Evolutionary conservation across 129 eudicot genomes (phyloP).

Genomic region (Tanacetum coccineum): DNA sequence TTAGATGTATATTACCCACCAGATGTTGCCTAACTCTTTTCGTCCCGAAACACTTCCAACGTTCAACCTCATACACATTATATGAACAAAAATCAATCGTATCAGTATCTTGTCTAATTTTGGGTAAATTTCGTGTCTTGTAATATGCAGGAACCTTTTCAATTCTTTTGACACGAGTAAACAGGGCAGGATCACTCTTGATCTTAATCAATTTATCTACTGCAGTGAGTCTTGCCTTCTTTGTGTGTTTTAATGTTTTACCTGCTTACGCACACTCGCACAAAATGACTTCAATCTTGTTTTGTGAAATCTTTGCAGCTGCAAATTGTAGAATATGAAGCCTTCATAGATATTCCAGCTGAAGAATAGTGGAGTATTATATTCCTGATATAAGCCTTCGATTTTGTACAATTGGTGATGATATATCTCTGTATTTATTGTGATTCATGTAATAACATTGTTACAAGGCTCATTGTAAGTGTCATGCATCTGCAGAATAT

Average conservation of each 20-base stretch:
- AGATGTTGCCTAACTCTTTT: too few relatives aligned
- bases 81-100: not conserved
- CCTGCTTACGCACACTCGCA: not conserved
- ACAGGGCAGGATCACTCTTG: slow-evolving; percentile 95
- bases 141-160: slow-evolving; percentile 63
- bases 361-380: not conserved
- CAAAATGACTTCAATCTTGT: slow-evolving; percentile 5
- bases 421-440: slow-evolving; percentile 8
- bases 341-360: not conserved
- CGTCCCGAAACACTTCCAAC: too few relatives aligned
- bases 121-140: slow-evolving; percentile 14
- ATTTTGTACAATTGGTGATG: slow-evolving; percentile 9
- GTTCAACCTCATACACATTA: too few relatives aligned
- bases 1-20: too few relatives aligned
- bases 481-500: not conserved
- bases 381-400: not conserved
- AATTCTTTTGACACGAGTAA: slow-evolving; percentile 86
- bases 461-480: not conserved
- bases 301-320: slow-evolving; percentile 38
- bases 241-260: slow-evolving; percentile 1
- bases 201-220: slow-evolving; percentile 82
- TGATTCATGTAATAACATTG: slow-evolving; percentile 9
- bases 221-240: slow-evolving; percentile 58
- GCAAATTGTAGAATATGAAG: slow-evolving; percentile 84
- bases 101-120: not conserved